Conservation (phyloP, 208 protist genomes). For the Trypanosoma cruzi region DNA sequence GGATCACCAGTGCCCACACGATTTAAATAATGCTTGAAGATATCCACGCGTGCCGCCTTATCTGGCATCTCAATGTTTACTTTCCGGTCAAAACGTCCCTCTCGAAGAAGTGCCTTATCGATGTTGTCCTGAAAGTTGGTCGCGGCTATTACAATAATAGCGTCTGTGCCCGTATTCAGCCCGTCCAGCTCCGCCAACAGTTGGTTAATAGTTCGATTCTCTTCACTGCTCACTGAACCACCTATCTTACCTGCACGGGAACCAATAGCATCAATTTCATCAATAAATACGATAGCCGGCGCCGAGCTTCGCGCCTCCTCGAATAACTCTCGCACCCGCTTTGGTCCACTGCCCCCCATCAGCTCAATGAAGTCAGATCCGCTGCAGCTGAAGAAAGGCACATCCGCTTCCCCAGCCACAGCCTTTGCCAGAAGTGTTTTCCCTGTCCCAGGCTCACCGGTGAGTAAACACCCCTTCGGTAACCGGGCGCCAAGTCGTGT, state of each 20-base stretch:
- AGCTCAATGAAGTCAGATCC: slow-evolving; percentile 98
- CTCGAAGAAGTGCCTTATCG: slow-evolving; percentile 91
- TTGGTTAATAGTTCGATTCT: slow-evolving; percentile 97
- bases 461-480: slow-evolving; percentile 95
- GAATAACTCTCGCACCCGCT: slow-evolving; percentile 97
- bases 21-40: slow-evolving; percentile 89
- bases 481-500: slow-evolving; percentile 95
- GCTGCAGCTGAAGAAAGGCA: slow-evolving; percentile 95
- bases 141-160: slow-evolving; percentile 96
- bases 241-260: slow-evolving; percentile 64
- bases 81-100: slow-evolving; percentile 92
- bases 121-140: slow-evolving; percentile 97
- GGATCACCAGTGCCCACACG: slow-evolving; percentile 83
- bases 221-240: slow-evolving; percentile 88
- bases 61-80: slow-evolving; percentile 89
- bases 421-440: slow-evolving; percentile 98
- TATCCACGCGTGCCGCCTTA: slow-evolving; percentile 63
- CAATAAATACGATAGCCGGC: slow-evolving; percentile 98
- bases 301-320: slow-evolving; percentile 91
- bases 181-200: slow-evolving; percentile 97
- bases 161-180: slow-evolving; percentile 79
- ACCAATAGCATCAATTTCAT: slow-evolving; percentile 99
- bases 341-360: slow-evolving; percentile 95
- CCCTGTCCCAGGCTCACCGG: slow-evolving; percentile 97
- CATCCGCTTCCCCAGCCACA: slow-evolving; percentile 94